A percentile compares a stretch with the other conserved stretches of the same genome.
Conservation (phyloP, 352 stramenopile species). For the Elongisporangium anandrum region DNA sequence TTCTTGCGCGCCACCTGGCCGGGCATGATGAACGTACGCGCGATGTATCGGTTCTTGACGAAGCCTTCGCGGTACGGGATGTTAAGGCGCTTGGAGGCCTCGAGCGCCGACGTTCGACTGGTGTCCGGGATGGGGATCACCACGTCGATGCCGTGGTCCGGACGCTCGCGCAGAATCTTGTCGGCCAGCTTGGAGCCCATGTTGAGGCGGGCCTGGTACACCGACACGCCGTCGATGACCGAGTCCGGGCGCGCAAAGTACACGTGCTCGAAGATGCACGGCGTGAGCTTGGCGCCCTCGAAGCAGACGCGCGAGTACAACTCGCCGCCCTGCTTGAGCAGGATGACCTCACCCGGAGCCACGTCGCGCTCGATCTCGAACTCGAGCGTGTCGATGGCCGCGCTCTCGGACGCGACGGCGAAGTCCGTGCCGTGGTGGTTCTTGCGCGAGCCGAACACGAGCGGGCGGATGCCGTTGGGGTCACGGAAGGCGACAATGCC, state of each 20-base stretch:
- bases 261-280: slow-evolving; percentile 99
- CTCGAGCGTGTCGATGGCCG: slow-evolving; percentile 98
- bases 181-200: slow-evolving; percentile 98
- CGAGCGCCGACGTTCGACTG: slow-evolving; percentile 93
- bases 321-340: slow-evolving; percentile 88
- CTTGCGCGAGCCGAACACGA: slow-evolving; percentile 91
- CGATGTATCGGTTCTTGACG: slow-evolving; percentile 99
- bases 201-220: slow-evolving; percentile 97
- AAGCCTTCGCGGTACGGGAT: slow-evolving; percentile 97
- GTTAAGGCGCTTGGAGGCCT: slow-evolving; percentile 82
- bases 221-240: slow-evolving; percentile 97
- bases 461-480: slow-evolving; percentile 95
- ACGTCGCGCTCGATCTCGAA: slow-evolving; percentile 96
- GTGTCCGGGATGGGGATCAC: slow-evolving; percentile 99
- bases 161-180: slow-evolving; percentile 90
- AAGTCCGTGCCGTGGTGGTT: slow-evolving; percentile 90
- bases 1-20: slow-evolving; percentile 95
- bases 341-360: slow-evolving; percentile 94
- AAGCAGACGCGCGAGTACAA: slow-evolving; percentile 87
- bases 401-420: slow-evolving; percentile 95
- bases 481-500: slow-evolving; percentile 98
- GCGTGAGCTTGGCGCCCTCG: slow-evolving; percentile 60
- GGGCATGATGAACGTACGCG: slow-evolving; percentile 99
- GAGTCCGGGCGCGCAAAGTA: slow-evolving; percentile 99
- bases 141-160: slow-evolving; percentile 95